Evolutionary conservation across 2,329 filamentous ascomycete genomes (phyloP).

Genomic region (Chrysoporthe puriensis): DNA sequence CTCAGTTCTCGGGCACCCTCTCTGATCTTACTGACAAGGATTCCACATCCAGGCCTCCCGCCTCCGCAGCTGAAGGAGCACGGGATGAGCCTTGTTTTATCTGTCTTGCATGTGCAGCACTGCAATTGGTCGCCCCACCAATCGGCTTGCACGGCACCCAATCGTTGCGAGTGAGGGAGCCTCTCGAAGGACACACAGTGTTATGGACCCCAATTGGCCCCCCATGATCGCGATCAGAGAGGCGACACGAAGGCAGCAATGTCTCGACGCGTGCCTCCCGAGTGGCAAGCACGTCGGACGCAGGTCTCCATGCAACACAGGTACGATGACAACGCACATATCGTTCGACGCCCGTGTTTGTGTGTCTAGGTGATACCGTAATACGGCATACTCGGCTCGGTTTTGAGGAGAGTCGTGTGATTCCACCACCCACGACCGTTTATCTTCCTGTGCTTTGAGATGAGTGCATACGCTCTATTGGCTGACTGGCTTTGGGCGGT

Average conservation of each 20-base stretch:
- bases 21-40: not conserved
- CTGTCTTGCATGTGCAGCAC: not conserved
- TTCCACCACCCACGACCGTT: constrained; percentile 8
- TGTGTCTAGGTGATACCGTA: constrained; percentile 14
- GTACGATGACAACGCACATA: not conserved
- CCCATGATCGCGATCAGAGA: constrained; percentile 3
- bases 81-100: not conserved
- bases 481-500: constrained; percentile 13
- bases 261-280: not conserved
- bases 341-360: not conserved
- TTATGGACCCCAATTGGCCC: not conserved
- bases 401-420: constrained; percentile 6
- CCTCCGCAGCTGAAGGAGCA: not conserved
- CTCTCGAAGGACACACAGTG: not conserved
- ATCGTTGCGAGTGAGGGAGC: not conserved
- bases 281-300: not conserved
- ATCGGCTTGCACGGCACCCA: not conserved
- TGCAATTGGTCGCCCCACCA: constrained; percentile 7
- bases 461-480: constrained; percentile 12
- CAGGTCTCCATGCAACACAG: not conserved
- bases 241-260: constrained; percentile 10
- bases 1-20: not conserved
- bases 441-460: constrained; percentile 10
- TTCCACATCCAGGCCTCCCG: not conserved
- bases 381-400: constrained; percentile 9